A percentile compares a stretch with the other conserved stretches of the same genome.
Conservation (phyloP, 2,329 filamentous ascomycete genomes). For the Epichloe sylvatica region DNA sequence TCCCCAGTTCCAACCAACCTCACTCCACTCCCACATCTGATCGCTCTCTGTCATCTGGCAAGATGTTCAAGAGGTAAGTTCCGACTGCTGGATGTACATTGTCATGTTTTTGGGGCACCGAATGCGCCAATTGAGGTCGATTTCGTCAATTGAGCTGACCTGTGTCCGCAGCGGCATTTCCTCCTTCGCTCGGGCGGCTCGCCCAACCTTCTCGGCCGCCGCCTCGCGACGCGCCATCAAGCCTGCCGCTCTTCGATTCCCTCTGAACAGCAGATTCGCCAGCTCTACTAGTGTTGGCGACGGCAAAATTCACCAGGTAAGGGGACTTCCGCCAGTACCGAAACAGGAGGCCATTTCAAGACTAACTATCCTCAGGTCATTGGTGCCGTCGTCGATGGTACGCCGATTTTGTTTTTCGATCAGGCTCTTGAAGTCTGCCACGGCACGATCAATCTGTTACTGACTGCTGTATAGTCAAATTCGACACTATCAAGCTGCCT, state of each 20-base stretch:
- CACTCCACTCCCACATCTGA: conserved; percentile 45
- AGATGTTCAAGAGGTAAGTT: conserved; percentile 74
- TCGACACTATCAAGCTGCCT: conserved; percentile 84
- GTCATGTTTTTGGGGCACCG: conserved; percentile 11
- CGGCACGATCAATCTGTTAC: conserved; percentile 4
- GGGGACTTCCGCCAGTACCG: conserved; percentile 12
- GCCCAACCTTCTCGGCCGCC: conserved; percentile 45
- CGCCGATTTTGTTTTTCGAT: conserved; percentile 25
- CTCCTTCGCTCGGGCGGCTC: conserved; percentile 48
- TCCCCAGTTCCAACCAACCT: conserved; percentile 36
- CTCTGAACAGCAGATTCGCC: conserved; percentile 43
- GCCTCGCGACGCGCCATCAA: conserved; percentile 42
- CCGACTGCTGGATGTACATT: conserved; percentile 16
- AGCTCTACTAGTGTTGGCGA: conserved; percentile 43
- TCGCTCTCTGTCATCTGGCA: conserved; percentile 55
- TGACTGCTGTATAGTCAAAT: conserved; percentile 61
- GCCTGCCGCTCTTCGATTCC: conserved; percentile 41
- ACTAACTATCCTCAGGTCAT: conserved; percentile 61
- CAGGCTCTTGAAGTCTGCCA: neutral
- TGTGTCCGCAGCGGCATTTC: conserved; percentile 46
- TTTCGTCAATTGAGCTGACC: conserved; percentile 36
- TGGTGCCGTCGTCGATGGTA: conserved; percentile 97
- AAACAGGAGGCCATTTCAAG: conserved; percentile 1
- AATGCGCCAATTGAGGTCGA: conserved; percentile 34
- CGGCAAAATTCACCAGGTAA: conserved; percentile 57